These are phyloP conservation scores for Mycena albidolilacea DNA, from an alignment of 768 basidiomycete genomes.

Conservation along the genomic window DNA sequence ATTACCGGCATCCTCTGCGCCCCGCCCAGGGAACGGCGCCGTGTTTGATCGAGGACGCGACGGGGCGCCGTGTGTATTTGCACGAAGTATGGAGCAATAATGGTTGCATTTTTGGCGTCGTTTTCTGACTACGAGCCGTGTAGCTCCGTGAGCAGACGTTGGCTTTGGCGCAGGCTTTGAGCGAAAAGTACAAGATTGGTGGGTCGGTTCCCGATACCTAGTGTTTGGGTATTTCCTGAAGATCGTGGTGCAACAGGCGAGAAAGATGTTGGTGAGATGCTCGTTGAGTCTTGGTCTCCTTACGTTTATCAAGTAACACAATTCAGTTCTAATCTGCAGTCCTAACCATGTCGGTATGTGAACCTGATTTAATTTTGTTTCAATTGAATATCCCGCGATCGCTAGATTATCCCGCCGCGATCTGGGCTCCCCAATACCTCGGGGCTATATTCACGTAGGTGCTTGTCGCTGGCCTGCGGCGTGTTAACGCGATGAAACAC, in stretches of 20 bases:
- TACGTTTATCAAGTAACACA: not conserved
- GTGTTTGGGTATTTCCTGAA: no score
- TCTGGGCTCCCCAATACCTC: constrained; percentile 67
- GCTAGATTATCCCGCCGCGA: constrained; percentile 62
- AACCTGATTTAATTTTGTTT: not conserved
- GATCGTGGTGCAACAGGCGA: constrained; percentile 52
- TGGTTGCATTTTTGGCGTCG: constrained; percentile 14
- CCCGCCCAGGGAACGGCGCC: constrained; percentile 56
- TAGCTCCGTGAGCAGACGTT: constrained; percentile 56
- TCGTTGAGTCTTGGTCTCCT: not conserved
- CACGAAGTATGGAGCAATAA: constrained; percentile 53
- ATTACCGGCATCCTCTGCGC: constrained; percentile 61
- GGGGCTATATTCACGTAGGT: constrained; percentile 68
- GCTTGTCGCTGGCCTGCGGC: not conserved
- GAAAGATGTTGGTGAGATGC: constrained; percentile 63
- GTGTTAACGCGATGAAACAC: constrained; percentile 37
- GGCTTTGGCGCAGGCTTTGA: constrained; percentile 58
- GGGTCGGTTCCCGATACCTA: constrained; percentile 17
- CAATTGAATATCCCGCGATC: not conserved
- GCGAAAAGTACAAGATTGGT: constrained; percentile 55
- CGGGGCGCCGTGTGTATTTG: constrained; percentile 56
- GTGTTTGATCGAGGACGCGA: constrained; percentile 68
- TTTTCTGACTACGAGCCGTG: constrained; percentile 34
- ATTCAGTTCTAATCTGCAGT: constrained; percentile 65
- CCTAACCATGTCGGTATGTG: constrained; percentile 67